Percentiles rank a stretch among this genome's conserved stretches.
Evolutionary conservation across 352 stramenopile genomes (phyloP).

Genomic region (Aphanomyces stellatus): DNA sequence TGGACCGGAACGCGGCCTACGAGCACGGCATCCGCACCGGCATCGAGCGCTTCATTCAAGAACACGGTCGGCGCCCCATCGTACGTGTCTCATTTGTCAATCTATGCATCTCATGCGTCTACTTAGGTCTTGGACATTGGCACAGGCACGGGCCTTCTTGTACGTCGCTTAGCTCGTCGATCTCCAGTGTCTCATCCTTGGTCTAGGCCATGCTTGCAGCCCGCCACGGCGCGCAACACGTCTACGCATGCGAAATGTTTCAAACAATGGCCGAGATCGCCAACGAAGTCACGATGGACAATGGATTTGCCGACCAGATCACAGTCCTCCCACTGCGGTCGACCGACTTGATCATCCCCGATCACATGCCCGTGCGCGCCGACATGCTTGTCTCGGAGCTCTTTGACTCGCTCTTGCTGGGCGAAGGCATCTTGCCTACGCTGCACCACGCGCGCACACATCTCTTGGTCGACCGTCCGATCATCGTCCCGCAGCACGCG

Average conservation of each 20-base stretch:
- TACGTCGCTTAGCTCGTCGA: not conserved
- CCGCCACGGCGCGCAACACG: slow-evolving; percentile 71
- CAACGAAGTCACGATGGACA: slow-evolving; percentile 48
- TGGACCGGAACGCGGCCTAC: slow-evolving; percentile 70
- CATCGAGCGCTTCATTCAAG: slow-evolving; percentile 43
- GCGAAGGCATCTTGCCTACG: slow-evolving; percentile 81
- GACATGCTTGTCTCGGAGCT: slow-evolving; percentile 92
- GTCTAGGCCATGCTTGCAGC: slow-evolving; percentile 80
- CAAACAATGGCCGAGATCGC: slow-evolving; percentile 76
- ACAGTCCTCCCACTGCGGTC: slow-evolving; percentile 67
- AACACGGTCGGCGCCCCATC: slow-evolving; percentile 37
- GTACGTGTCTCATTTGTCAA: slow-evolving; percentile 10
- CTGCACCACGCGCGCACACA: slow-evolving; percentile 66
- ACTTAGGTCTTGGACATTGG: slow-evolving; percentile 64
- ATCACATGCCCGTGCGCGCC: slow-evolving; percentile 41
- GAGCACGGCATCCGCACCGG: slow-evolving; percentile 53
- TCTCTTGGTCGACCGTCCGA: slow-evolving; percentile 41
- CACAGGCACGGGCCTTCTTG: slow-evolving; percentile 60
- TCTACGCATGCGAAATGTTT: slow-evolving; percentile 92
- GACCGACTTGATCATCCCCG: slow-evolving; percentile 50
- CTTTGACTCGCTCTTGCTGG: slow-evolving; percentile 86
- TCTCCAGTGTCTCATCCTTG: not conserved
- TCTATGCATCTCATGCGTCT: not conserved
- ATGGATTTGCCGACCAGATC: slow-evolving; percentile 54
- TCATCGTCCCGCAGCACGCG: slow-evolving; percentile 59